A percentile compares a stretch with the other conserved stretches of the same genome.
Evolutionary conservation across 306 rosid species (phyloP).

Genomic region (Cicer arietinum): DNA sequence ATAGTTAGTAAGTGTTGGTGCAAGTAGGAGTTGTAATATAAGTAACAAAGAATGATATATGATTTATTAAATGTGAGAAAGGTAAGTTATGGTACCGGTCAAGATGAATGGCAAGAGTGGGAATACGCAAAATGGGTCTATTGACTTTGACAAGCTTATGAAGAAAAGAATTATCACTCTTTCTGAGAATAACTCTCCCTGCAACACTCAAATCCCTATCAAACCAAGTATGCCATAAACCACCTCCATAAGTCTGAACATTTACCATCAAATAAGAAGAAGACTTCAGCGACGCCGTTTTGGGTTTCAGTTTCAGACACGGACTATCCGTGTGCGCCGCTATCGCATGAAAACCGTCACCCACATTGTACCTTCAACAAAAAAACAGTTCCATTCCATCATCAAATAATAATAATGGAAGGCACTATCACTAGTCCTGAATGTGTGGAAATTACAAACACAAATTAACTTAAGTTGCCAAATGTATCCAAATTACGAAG

Average conservation of each 20-base stretch:
- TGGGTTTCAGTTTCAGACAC: slow-evolving; percentile 89
- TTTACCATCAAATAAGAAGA: slow-evolving; percentile 73
- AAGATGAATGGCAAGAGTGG: slow-evolving; percentile 98
- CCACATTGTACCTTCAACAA: slow-evolving; percentile 69
- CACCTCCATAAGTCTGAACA: slow-evolving; percentile 95
- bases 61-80: background rate
- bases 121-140: slow-evolving; percentile 85
- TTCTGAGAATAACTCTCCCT: slow-evolving; percentile 83
- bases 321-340: slow-evolving; percentile 99
- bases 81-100: slow-evolving; percentile 58
- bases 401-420: background rate
- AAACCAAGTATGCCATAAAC: slow-evolving; percentile 98
- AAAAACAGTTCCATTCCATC: slow-evolving; percentile 10
- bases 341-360: slow-evolving; percentile 83
- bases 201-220: slow-evolving; percentile 97
- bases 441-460: background rate
- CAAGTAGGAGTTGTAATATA: background rate
- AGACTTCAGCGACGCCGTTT: slow-evolving; percentile 74
- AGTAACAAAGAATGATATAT: background rate
- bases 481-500: too few relatives aligned
- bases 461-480: too few relatives aligned
- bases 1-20: background rate
- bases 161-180: slow-evolving; percentile 51
- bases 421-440: background rate
- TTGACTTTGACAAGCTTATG: slow-evolving; percentile 91